A percentile compares a stretch with the other conserved stretches of the same genome.
Conservation (phyloP, 768 basidiomycete species). For the Wakefieldia striispora region DNA sequence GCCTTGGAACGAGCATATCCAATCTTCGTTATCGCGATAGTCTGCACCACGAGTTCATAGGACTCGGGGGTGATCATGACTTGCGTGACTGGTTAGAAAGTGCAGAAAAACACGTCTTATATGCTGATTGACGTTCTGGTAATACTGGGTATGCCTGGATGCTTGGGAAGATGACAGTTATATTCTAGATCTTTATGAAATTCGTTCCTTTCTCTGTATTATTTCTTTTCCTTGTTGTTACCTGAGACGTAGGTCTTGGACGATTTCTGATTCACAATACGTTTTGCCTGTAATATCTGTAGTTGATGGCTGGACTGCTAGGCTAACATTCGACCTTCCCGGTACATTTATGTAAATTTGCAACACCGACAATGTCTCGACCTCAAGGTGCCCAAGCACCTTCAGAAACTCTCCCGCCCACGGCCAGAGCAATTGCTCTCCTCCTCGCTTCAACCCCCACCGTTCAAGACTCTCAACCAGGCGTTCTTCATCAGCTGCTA, state of each 20-base stretch:
- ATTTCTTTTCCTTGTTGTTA: not conserved
- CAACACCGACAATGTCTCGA: constrained; percentile 38
- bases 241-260: not conserved
- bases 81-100: constrained; percentile 72
- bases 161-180: constrained; percentile 16
- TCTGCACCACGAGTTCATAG: constrained; percentile 59
- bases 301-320: not conserved
- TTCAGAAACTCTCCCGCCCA: constrained; percentile 75
- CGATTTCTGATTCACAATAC: constrained; percentile 1
- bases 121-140: constrained; percentile 54
- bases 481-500: constrained; percentile 81
- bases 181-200: constrained; percentile 29
- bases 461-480: constrained; percentile 83
- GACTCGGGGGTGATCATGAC: constrained; percentile 60
- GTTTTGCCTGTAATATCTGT: constrained; percentile 12
- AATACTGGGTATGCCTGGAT: constrained; percentile 4
- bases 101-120: constrained; percentile 81
- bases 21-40: constrained; percentile 76
- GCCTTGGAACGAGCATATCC: constrained; percentile 73
- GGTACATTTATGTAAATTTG: not conserved
- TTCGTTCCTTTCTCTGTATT: constrained; percentile 20
- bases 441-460: constrained; percentile 80
- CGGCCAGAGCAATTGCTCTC: constrained; percentile 80
- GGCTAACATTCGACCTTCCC: not conserved
- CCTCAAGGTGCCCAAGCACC: constrained; percentile 29